Conservation (phyloP, 2,329 filamentous ascomycete genomes). For the Grosmannia clavigera region DNA sequence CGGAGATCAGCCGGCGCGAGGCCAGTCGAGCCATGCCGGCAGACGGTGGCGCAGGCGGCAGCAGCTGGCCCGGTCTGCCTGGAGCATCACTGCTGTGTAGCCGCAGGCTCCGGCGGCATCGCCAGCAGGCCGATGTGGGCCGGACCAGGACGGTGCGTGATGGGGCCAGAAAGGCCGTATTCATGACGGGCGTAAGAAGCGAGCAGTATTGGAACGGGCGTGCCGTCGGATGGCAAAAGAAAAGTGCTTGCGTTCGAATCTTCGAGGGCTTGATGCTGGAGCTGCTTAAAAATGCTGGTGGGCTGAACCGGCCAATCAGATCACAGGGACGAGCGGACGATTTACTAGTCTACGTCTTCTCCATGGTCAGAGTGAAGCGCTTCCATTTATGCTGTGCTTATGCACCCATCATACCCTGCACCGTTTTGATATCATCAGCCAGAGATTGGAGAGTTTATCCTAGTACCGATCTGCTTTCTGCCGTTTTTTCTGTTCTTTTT, state of each 20-base stretch:
- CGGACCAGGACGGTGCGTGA: background rate
- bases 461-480: background rate
- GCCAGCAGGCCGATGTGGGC: background rate
- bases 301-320: background rate
- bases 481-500: background rate
- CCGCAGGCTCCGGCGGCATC: background rate
- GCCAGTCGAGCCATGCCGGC: constrained; percentile 44
- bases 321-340: background rate
- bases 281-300: background rate
- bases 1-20: constrained; percentile 66
- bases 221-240: background rate
- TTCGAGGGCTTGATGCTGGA: background rate
- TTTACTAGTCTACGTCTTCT: too few relatives aligned
- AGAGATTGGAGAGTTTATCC: background rate
- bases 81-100: background rate
- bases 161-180: background rate
- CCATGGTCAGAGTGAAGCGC: background rate
- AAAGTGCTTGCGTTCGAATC: background rate
- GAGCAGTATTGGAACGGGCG: too few relatives aligned
- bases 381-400: background rate
- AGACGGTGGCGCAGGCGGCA: constrained; percentile 24
- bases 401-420: background rate
- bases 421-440: background rate
- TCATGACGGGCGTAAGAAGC: background rate
- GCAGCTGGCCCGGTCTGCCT: background rate